Evolutionary conservation across 1,139 yeast species (phyloP), one percentile per base, ranked within the genome.

Genomic region (Hanseniaspora sp.): DNA sequence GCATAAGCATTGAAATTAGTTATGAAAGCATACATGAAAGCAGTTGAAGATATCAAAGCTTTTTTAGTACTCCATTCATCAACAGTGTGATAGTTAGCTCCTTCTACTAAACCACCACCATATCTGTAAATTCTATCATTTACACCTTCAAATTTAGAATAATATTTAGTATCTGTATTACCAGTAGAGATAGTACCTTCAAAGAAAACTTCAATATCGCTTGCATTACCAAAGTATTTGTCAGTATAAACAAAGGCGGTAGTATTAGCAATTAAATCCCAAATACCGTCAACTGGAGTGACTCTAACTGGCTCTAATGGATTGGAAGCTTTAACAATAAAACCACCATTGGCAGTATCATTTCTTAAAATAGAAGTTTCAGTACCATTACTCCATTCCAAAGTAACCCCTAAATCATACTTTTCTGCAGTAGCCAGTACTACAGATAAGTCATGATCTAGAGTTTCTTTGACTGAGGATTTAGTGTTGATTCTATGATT

Each of bases 151-250:
- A 87, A 82, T 69, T 81, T 84, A 63, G 49, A 40, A 39, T 54
- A 51, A 46, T 77, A 75, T 63, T 77, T 75, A 11, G 94, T 85
- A 64, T 85, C 95, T 5, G 95, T 85, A 66, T 84, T 85, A 29
- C 83, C 92, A 3, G 83, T 73, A 78, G 82, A 63, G 17, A 76
- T 70, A 6, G 94, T 90, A 3, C 85, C 70, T 29, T 77, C 60
- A 41, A 56, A 49, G 48, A 33, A 54, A 12, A 54, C 18, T 38
- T 54, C 47, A 44, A 39, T 39, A 9, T 42, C 39, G 1, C 44
- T 31, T 8, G 18, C 46, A 28, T 47, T 44, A 17, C 51, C 54
- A 18, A 51, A 56, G 37, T 47, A 54, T n/a, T 44, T 42, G 18
- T 48, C 48, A 18, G 33, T 33, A 34, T 46, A 56, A 34, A 53